Conservation (phyloP, 495 filamentous ascomycete genomes). For the Xylaria acuta region DNA sequence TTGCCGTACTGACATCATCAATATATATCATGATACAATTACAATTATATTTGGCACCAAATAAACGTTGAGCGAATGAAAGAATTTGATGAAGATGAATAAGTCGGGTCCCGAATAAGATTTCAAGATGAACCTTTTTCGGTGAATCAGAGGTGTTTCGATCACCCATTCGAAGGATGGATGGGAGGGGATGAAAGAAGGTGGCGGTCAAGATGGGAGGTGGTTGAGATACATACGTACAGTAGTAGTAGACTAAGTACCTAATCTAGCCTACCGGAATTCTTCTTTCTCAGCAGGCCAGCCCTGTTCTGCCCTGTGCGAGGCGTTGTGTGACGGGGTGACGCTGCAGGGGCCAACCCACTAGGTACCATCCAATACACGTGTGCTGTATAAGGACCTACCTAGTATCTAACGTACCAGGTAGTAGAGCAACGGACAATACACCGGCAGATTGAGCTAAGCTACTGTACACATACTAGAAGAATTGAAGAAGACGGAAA, state of each 20-base stretch:
- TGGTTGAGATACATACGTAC: no score
- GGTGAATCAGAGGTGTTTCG: neutral
- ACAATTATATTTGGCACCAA: neutral
- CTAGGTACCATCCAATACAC: neutral
- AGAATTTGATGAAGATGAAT: neutral
- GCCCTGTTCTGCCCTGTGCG: slow-evolving; percentile 9
- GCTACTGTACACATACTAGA: neutral
- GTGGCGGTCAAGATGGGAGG: neutral
- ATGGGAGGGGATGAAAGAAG: neutral
- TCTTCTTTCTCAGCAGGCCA: slow-evolving; percentile 1
- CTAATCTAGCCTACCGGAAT: no score
- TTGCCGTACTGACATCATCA: neutral
- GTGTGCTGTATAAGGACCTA: neutral
- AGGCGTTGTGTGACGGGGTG: slow-evolving; percentile 5
- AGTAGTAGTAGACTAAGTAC: no score
- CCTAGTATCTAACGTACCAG: neutral
- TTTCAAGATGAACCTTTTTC: neutral
- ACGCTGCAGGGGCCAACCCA: neutral
- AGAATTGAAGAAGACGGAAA: neutral
- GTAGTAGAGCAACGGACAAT: neutral
- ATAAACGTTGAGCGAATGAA: neutral
- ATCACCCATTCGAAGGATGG: neutral
- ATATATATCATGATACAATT: neutral
- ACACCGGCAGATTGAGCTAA: no score
- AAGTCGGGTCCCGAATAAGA: neutral